phyloP scores from a whole-genome alignment of 2,329 filamentous ascomycete genomes.

The Penicillium palitans region DNA sequence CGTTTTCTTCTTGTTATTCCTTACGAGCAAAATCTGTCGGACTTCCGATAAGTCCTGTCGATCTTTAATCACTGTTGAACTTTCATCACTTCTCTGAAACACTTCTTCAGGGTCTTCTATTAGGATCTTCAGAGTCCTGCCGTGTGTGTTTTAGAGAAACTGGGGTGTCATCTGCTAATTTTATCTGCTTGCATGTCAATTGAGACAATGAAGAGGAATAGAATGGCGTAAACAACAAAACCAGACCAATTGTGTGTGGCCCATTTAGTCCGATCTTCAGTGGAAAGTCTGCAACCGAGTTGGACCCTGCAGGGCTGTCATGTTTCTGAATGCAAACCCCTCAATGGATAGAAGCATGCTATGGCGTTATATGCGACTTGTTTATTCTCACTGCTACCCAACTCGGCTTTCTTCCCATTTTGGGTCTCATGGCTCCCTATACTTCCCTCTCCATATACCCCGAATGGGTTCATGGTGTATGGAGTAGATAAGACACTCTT shows the following conservation, averaged over 20 bases:
- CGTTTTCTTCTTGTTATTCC: neutral
- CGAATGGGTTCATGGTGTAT: no score
- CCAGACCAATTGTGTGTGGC: neutral
- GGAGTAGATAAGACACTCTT: neutral
- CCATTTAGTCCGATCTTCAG: neutral
- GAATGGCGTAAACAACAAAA: neutral
- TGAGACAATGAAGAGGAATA: neutral
- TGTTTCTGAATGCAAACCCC: neutral
- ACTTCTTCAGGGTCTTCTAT: neutral
- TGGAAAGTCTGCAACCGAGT: neutral
- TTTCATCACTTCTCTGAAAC: neutral
- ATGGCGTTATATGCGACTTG: neutral
- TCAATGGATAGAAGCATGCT: neutral
- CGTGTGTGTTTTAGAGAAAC: neutral
- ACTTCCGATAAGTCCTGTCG: slow-evolving; percentile 1
- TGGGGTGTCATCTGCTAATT: neutral
- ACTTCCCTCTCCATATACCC: neutral
- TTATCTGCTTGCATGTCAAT: neutral
- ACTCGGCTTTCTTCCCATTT: neutral
- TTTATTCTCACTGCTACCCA: neutral
- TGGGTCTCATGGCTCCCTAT: neutral
- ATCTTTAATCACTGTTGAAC: neutral
- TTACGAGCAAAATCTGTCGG: neutral
- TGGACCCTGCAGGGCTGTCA: neutral
- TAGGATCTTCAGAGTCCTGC: slow-evolving; percentile 1